Percentiles rank a stretch among this genome's conserved stretches.
These are phyloP conservation scores for Lentinus tigrinus DNA, from an alignment of 768 basidiomycete genomes.

Conservation along the genomic window DNA sequence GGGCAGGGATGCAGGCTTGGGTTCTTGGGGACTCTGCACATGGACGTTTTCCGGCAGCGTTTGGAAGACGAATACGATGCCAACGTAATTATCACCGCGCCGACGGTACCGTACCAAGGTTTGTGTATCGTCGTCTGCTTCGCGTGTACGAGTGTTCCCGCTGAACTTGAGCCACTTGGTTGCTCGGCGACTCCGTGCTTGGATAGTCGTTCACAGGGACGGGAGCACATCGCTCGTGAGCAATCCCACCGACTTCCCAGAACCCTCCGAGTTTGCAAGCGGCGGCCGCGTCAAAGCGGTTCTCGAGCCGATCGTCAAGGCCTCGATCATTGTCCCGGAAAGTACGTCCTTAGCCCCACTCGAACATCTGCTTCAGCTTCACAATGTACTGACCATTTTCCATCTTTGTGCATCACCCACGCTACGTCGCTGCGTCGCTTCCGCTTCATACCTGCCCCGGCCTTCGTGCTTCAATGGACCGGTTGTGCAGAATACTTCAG, in stretches of 20 bases:
- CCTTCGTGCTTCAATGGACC: neutral
- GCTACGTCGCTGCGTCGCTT: neutral
- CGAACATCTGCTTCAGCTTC: neutral
- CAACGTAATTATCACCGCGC: constrained; percentile 92
- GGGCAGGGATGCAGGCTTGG: constrained; percentile 95
- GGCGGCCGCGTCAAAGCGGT: constrained; percentile 65
- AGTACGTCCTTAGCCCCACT: constrained; percentile 42
- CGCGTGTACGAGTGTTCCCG: neutral
- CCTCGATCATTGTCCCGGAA: constrained; percentile 93
- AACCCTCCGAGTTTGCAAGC: constrained; percentile 54
- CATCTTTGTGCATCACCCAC: neutral
- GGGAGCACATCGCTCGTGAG: constrained; percentile 59
- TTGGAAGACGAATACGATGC: constrained; percentile 96
- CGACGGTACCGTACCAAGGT: constrained; percentile 94
- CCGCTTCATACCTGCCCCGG: neutral
- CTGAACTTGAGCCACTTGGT: neutral
- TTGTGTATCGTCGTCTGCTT: constrained; percentile 8
- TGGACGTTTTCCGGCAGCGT: constrained; percentile 95
- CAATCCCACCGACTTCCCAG: constrained; percentile 96
- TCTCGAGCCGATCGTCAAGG: constrained; percentile 91
- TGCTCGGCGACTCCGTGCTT: constrained; percentile 4
- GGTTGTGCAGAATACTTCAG: constrained; percentile 76
- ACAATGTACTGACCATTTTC: neutral
- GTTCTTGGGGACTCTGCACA: constrained; percentile 93
- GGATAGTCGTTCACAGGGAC: constrained; percentile 72